Evolutionary conservation across 805 yeast species (phyloP).

Genomic region (Yarrowia alimentaria): DNA sequence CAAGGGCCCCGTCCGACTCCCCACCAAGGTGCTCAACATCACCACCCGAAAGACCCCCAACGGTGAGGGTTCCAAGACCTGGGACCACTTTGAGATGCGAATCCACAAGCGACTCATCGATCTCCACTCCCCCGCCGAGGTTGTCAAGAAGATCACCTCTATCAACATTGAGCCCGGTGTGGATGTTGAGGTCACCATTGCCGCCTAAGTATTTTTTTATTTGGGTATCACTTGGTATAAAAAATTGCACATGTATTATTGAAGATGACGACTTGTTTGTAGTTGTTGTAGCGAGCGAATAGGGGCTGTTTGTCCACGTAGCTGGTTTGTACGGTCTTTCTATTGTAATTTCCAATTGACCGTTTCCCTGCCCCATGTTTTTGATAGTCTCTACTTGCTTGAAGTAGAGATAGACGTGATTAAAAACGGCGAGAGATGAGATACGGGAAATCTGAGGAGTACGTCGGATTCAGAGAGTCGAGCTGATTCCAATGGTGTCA

Average conservation of each 20-base stretch:
- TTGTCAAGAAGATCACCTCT: slow-evolving; percentile 94
- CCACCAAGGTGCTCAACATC: slow-evolving; percentile 97
- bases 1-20: slow-evolving; percentile 99
- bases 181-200: slow-evolving; percentile 60
- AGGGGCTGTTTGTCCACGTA: too few species aligned
- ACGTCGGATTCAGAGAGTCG: too few species aligned
- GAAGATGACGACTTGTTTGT: too few species aligned
- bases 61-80: slow-evolving; percentile 99
- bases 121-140: slow-evolving; percentile 92
- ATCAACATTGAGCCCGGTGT: slow-evolving; percentile 99
- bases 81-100: slow-evolving; percentile 99
- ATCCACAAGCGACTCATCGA: slow-evolving; percentile 99
- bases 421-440: too few species aligned
- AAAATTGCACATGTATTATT: slow-evolving; percentile 27
- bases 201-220: slow-evolving; percentile 40
- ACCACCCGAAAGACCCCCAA: slow-evolving; percentile 99
- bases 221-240: slow-evolving; percentile 7
- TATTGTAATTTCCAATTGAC: too few species aligned
- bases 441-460: too few species aligned
- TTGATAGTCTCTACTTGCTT: too few species aligned
- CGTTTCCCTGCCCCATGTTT: too few species aligned
- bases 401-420: too few species aligned
- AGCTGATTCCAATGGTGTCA: too few species aligned
- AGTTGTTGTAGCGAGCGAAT: too few species aligned
- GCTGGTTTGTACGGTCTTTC: too few species aligned